These are phyloP conservation scores for Aphanomyces euteiches DNA, from an alignment of 352 stramenopile genomes.

Conservation along the genomic window DNA sequence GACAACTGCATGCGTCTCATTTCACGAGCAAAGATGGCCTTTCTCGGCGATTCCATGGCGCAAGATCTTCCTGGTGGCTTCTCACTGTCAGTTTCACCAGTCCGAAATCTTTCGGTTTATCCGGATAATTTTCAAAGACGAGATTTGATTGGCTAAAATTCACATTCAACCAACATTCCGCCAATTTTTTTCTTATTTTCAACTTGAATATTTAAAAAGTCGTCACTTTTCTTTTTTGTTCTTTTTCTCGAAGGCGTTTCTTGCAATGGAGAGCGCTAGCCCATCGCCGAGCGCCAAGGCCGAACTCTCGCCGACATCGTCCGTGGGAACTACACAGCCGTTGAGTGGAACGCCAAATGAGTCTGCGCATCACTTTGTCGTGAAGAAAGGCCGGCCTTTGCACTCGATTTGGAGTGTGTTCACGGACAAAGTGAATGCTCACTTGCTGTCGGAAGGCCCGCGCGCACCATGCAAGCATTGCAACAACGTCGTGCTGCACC, in stretches of 20 bases:
- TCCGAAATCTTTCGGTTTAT: too few relatives aligned
- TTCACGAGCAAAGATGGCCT: too few relatives aligned
- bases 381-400: slow-evolving; percentile 23
- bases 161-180: too few relatives aligned
- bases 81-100: too few relatives aligned
- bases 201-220: too few relatives aligned
- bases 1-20: too few relatives aligned
- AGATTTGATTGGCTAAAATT: too few relatives aligned
- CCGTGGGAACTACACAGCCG: not conserved
- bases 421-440: slow-evolving; percentile 23
- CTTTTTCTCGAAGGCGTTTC: not conserved
- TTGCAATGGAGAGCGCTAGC: not conserved
- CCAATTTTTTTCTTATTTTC: too few relatives aligned
- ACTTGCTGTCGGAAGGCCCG: slow-evolving; percentile 11
- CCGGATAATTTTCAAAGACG: too few relatives aligned
- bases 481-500: slow-evolving; percentile 19
- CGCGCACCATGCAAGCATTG: slow-evolving; percentile 24
- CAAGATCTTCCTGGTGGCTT: too few relatives aligned
- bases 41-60: too few relatives aligned
- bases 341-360: not conserved
- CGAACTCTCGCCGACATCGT: not conserved
- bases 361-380: not conserved
- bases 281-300: not conserved
- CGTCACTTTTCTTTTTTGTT: slow-evolving; percentile 6
- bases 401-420: slow-evolving; percentile 22